Evolutionary conservation across 163 green algal genomes (phyloP).

Genomic region (Scenedesmus sp.): DNA sequence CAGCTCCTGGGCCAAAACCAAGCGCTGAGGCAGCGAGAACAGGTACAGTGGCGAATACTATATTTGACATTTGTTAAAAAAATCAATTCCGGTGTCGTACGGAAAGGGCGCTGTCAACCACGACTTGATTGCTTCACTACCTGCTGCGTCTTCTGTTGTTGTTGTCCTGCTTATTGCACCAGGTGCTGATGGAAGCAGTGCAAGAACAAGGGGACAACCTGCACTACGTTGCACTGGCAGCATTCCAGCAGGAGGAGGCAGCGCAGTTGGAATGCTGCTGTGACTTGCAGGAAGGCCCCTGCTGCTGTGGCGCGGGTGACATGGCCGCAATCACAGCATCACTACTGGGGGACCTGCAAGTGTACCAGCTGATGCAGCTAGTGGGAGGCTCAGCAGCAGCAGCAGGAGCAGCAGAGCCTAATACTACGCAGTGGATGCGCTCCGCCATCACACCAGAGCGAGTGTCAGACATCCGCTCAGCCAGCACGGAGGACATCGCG

Average conservation of each 20-base stretch:
- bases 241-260: neutral
- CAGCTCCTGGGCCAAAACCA: neutral
- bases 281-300: neutral
- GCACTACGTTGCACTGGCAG: neutral
- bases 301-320: neutral
- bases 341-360: neutral
- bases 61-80: too few species aligned
- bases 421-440: neutral
- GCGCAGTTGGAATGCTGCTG: neutral
- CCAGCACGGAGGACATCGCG: neutral
- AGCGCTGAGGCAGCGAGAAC: neutral
- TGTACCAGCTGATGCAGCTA: neutral
- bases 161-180: neutral
- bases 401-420: neutral
- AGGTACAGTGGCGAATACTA: neutral
- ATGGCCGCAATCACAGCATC: neutral
- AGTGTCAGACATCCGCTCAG: neutral
- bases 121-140: neutral
- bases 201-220: neutral
- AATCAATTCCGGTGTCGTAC: neutral
- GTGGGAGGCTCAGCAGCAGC: neutral
- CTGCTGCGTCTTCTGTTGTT: neutral
- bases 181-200: neutral
- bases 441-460: neutral
- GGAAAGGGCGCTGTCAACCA: neutral